Base-by-base conservation (phyloP, 352 stramenopile species). In the Phytopythium vexans region DNA sequence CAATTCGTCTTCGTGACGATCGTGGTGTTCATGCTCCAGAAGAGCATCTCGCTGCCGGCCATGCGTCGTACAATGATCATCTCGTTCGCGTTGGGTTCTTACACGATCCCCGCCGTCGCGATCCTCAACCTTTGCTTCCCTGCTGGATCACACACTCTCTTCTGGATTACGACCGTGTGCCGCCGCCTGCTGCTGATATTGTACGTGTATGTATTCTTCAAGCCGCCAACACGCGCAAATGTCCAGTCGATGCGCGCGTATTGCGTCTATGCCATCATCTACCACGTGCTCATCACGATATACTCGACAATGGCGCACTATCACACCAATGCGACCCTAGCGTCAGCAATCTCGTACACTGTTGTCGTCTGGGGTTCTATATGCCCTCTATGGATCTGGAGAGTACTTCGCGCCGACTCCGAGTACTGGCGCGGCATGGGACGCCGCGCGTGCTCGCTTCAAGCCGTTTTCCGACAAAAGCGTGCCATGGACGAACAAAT, bases 1-100 rank as follows among this genome's bases (percentile, higher is more conserved):
- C 72, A 86, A 49, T 87, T 89, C 46, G 62, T 82, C 32, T 79
- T 87, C 35, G 48, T 86, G 21, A 60, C 79, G 7, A 59, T 74
- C 3, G 52, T 81, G 1, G 52, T 86, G 3, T 83, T 76, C 38
- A 54, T 89, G 11, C 66, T 74, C 4, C 78, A 86, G 55, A 87
- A 89, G 64, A 89, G 75, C 41, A 64, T 89, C 9, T 85, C 78
- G 3, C 43, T 78, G 4, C 75, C 72, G 21, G 76, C 78, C 10
- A 51, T 89, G 43, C 54, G 64, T 2, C 71, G 78, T 2, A 71
- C 71, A 1, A 53, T 81, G 0, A 27, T 53, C 35, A 74, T 75
- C 35, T 58, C 74, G 4, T 10, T 86, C 8, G 37, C 80, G n/a
- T 52, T 87, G 9, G 62, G 64, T 36, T 69, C 52, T 8, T 82